Base-by-base conservation (phyloP, 805 yeast species). In the Barnettozyma botsteinii region DNA sequence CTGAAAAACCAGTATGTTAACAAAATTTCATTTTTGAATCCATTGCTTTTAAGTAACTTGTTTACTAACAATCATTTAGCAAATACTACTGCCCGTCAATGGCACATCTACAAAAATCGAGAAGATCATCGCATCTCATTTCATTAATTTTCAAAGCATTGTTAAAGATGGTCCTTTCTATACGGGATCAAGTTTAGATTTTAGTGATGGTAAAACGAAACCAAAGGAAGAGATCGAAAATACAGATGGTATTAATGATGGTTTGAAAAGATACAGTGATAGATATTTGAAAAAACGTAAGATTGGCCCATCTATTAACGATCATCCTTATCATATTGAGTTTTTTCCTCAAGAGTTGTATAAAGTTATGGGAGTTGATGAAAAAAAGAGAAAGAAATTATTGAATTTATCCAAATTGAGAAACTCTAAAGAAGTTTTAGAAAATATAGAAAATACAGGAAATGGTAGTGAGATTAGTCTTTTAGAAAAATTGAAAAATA, bases 241-340 rank as follows among this genome's bases (percentile, higher is more conserved):
- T 25, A 71, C 55, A 31, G 66, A 67, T 40, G 71, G 70, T 15
- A 49, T 68, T 3, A 68, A 69, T 40, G 95, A 85, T 56, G 88
- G 91, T 2, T 73, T 89, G 31, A 76, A 80, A 55, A 71, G 97
- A 52, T 86, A 86, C 56, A 78, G 94, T 3, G 97, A 89, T 60
- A 71, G 70, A 57, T 89, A 85, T 61, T 66, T 81, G 48, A 81
- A 81, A 57, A 78, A 77, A 51, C 73, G 85, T 41, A 77, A 74
- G 52, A 73, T 81, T 13, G 86, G 87, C 1, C 72, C 81, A 37
- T 79, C 89, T 2, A 73, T 82, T 8, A 82, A 79, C 45, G 88
- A 83, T 38, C 88, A 84, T 62, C 94, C 95, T 2, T 85, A 80
- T 57, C 72, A 73, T 41, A 53, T 77, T 8, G 77, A 75, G 40